Conservation (phyloP, 1,284 basidiomycete genomes). For the Paramarasmius palmivorus region DNA sequence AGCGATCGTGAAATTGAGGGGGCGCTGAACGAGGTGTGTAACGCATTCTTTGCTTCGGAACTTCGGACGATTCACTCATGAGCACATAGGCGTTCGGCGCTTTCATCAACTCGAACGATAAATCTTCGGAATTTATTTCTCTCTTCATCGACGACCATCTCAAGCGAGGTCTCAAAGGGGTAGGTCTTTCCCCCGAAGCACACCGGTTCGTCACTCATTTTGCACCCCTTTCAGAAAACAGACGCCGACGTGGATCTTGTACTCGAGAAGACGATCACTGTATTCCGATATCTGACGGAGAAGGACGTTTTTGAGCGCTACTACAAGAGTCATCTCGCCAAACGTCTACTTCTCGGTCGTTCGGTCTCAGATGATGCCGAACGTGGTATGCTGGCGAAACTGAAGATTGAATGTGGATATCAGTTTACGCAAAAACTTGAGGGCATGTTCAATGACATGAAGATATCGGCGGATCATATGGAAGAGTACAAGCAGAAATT, state of each 20-base stretch:
- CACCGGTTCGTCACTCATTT: constrained; percentile 10
- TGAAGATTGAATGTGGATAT: constrained; percentile 96
- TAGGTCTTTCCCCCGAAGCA: constrained; percentile 39
- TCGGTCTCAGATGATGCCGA: constrained; percentile 98
- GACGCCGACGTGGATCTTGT: constrained; percentile 89
- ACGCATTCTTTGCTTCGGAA: not conserved
- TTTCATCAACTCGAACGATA: constrained; percentile 89
- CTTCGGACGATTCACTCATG: not conserved
- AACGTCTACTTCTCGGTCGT: constrained; percentile 83
- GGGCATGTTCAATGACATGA: constrained; percentile 99
- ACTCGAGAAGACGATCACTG: constrained; percentile 92
- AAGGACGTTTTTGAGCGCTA: constrained; percentile 99
- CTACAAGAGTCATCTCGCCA: constrained; percentile 95
- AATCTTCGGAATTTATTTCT: constrained; percentile 93
- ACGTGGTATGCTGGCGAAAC: constrained; percentile 95
- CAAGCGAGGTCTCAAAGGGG: constrained; percentile 93
- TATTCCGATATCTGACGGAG: constrained; percentile 94
- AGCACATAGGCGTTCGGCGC: constrained; percentile 80
- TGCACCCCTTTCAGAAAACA: constrained; percentile 77
- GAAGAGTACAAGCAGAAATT: constrained; percentile 70
- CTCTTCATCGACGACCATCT: constrained; percentile 97
- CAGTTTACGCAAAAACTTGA: constrained; percentile 98
- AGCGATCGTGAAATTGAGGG: constrained; percentile 82
- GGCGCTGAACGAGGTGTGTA: constrained; percentile 80
- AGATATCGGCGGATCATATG: constrained; percentile 84